These are phyloP conservation scores for Blastocystis hominis DNA, from an alignment of 352 stramenopile species.

Conservation along the genomic window DNA sequence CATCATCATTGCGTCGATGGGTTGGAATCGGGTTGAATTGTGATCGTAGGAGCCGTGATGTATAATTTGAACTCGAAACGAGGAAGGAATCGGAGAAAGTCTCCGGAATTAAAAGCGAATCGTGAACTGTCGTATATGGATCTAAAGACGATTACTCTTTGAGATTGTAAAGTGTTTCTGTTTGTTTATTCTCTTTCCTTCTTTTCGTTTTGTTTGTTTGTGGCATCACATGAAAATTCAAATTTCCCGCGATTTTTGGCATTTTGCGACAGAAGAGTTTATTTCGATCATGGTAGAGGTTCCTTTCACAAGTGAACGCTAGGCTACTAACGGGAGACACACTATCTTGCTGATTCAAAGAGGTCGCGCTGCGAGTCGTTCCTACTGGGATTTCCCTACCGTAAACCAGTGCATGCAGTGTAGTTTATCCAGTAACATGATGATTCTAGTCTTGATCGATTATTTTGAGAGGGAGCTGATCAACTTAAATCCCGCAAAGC, in stretches of 20 bases:
- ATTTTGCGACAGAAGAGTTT: neutral
- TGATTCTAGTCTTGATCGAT: neutral
- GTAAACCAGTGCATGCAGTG: constrained; percentile 22
- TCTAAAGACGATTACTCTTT: constrained; percentile 54
- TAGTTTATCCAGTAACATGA: neutral
- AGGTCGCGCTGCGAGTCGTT: neutral
- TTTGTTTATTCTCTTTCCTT: neutral
- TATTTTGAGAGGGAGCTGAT: constrained; percentile 27
- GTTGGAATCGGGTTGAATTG: neutral
- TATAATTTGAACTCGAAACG: constrained; percentile 41
- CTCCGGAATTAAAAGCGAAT: constrained; percentile 48
- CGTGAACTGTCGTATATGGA: constrained; percentile 48
- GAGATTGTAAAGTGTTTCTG: neutral
- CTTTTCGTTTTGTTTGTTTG: neutral
- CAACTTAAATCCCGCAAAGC: constrained; percentile 5
- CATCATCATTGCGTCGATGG: constrained; percentile 30
- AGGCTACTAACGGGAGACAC: constrained; percentile 23
- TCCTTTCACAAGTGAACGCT: neutral
- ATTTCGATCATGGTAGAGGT: neutral
- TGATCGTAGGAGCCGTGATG: constrained; percentile 15
- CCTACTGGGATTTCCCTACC: constrained; percentile 50
- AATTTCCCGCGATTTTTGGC: neutral
- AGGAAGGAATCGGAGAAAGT: neutral
- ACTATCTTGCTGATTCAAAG: constrained; percentile 39
- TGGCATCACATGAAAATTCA: neutral